Evolutionary conservation across 78 protist species (phyloP).

Genomic region (Speleostelium caveatum): DNA sequence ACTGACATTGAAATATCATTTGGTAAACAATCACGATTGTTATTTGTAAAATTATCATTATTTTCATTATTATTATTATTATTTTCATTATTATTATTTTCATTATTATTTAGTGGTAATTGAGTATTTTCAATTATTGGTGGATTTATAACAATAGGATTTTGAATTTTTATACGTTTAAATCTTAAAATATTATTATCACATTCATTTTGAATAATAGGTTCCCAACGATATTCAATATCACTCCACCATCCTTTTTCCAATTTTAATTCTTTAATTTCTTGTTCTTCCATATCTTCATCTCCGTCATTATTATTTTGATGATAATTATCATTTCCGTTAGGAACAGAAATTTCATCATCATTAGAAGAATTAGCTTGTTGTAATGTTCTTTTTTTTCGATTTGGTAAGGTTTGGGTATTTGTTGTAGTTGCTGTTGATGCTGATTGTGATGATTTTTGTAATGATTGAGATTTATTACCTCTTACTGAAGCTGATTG

Average conservation of each 20-base stretch:
- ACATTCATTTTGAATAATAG: not conserved
- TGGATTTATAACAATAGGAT: too few species aligned
- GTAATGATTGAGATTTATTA: not conserved
- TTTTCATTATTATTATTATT: not conserved
- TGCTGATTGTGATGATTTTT: not conserved
- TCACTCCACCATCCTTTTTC: slow-evolving; percentile 30
- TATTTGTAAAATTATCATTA: not conserved
- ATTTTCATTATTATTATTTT: not conserved
- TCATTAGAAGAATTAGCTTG: not conserved
- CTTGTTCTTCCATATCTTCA: not conserved
- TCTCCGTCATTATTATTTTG: not conserved
- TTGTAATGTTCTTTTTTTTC: slow-evolving; percentile 5
- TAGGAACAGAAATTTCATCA: not conserved
- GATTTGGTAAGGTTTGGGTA: not conserved
- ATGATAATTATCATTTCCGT: not conserved
- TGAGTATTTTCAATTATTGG: slow-evolving; percentile 1
- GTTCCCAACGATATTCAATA: not conserved
- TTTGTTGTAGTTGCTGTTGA: not conserved
- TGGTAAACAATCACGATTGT: too few species aligned
- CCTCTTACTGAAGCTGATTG: not conserved
- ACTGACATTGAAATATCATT: too few species aligned
- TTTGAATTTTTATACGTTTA: slow-evolving; percentile 16
- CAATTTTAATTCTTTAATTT: not conserved
- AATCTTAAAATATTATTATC: not conserved
- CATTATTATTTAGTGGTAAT: not conserved